phyloP scores from a whole-genome alignment of 2,329 filamentous ascomycete genomes.

The Fusarium veterinarium region DNA sequence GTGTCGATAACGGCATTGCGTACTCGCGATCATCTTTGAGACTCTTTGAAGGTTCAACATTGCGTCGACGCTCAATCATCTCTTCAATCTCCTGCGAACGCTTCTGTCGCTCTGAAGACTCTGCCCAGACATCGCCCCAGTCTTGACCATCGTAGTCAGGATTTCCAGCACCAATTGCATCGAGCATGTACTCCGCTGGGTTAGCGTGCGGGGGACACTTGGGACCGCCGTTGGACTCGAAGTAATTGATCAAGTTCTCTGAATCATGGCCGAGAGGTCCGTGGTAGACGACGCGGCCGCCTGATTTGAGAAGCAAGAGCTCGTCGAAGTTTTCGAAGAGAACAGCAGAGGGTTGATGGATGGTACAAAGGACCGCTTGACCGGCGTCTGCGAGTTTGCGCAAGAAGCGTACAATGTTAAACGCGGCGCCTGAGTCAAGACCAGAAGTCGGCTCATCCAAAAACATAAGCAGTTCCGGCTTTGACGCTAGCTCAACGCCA shows the following conservation, averaged over 20 bases:
- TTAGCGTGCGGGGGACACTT: constrained; percentile 62
- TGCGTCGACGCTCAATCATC: constrained; percentile 60
- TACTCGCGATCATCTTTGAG: constrained; percentile 68
- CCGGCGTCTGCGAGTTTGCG: constrained; percentile 70
- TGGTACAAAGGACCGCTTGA: constrained; percentile 70
- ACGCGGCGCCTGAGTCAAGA: constrained; percentile 68
- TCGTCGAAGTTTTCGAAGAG: constrained; percentile 69
- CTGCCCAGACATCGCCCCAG: constrained; percentile 71
- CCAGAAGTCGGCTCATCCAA: constrained; percentile 72
- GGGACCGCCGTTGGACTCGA: constrained; percentile 60
- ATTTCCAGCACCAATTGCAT: constrained; percentile 70
- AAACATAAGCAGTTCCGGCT: constrained; percentile 71
- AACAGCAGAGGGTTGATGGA: constrained; percentile 68
- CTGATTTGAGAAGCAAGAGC: constrained; percentile 64
- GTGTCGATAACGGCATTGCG: constrained; percentile 67
- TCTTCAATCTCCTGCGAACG: constrained; percentile 63
- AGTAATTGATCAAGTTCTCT: constrained; percentile 61
- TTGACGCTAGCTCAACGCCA: constrained; percentile 66
- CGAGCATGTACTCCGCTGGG: constrained; percentile 67
- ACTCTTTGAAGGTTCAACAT: constrained; percentile 50
- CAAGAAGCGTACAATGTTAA: constrained; percentile 71
- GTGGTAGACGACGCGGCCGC: constrained; percentile 65
- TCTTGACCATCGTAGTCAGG: constrained; percentile 70
- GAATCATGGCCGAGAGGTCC: constrained; percentile 65
- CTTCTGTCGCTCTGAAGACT: constrained; percentile 60